Evolutionary conservation across 352 stramenopile genomes (phyloP).

Genomic region (Pilasporangium apinafurcum): DNA sequence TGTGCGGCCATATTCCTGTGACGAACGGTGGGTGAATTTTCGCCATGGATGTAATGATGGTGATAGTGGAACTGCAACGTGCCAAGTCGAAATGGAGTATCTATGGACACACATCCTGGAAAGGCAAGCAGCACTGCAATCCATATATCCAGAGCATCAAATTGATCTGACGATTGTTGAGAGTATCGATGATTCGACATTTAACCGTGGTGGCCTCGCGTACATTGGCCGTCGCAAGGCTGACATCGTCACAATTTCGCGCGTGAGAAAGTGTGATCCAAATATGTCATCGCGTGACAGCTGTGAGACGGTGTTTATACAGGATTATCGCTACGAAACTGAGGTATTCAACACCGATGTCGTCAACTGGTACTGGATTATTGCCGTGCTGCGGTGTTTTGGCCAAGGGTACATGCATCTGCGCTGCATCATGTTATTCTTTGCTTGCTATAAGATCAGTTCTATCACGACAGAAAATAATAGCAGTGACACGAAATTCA

Average conservation of each 20-base stretch:
- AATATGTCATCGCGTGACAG: background rate
- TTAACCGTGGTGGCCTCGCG: conserved; percentile 1
- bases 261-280: background rate
- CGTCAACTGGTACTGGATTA: background rate
- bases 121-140: conserved; percentile 17
- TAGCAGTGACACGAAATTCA: no score
- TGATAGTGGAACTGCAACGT: no score
- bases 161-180: no score
- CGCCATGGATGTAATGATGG: no score
- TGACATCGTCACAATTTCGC: conserved; percentile 9
- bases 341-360: background rate
- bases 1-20: no score
- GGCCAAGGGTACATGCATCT: conserved; percentile 10
- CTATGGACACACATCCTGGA: conserved; percentile 8
- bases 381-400: conserved; percentile 1
- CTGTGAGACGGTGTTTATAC: conserved; percentile 2
- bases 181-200: no score
- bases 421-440: conserved; percentile 5
- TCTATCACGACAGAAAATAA: background rate
- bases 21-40: no score
- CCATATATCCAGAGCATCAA: no score
- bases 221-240: conserved; percentile 6
- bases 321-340: conserved; percentile 10
- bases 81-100: no score
- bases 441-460: conserved; percentile 6